Evolutionary conservation across 2,329 filamentous ascomycete genomes (phyloP).

Genomic region (Aspergillus ruber): DNA sequence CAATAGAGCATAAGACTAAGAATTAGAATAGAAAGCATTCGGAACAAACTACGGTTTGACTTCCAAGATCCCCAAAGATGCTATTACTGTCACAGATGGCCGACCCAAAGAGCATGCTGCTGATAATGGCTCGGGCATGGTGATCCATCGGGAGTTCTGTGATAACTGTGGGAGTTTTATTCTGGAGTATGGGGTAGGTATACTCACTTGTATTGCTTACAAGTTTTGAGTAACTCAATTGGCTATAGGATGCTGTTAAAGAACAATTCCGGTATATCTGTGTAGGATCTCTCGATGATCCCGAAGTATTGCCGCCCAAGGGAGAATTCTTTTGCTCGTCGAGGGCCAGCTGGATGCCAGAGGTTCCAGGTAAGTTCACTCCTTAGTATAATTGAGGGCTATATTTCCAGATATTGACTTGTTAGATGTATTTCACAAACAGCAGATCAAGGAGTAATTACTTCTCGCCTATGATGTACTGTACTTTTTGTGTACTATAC

Average conservation of each 20-base stretch:
- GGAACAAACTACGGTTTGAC: slow-evolving; percentile 49
- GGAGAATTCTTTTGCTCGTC: slow-evolving; percentile 51
- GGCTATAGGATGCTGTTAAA: slow-evolving; percentile 23
- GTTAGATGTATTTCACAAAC: slow-evolving; percentile 42
- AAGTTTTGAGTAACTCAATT: no score
- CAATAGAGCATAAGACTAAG: neutral
- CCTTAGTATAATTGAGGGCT: neutral
- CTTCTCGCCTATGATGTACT: neutral
- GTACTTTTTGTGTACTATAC: no score
- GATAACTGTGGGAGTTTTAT: slow-evolving; percentile 46
- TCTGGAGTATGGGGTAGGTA: slow-evolving; percentile 46
- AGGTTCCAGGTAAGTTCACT: slow-evolving; percentile 39
- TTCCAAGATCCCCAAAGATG: slow-evolving; percentile 43
- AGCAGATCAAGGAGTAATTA: slow-evolving; percentile 38
- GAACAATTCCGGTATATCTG: slow-evolving; percentile 38
- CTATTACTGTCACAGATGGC: slow-evolving; percentile 37
- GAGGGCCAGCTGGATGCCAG: slow-evolving; percentile 46
- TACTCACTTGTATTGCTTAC: no score
- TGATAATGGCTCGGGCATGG: slow-evolving; percentile 45
- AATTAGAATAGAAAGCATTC: slow-evolving; percentile 41
- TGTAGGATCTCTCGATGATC: slow-evolving; percentile 47
- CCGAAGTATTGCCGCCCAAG: slow-evolving; percentile 45
- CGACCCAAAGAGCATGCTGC: slow-evolving; percentile 40
- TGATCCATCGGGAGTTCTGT: slow-evolving; percentile 49
- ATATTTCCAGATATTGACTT: slow-evolving; percentile 4